Conservation (phyloP, 768 basidiomycete genomes). For the Podaxis sp. region DNA sequence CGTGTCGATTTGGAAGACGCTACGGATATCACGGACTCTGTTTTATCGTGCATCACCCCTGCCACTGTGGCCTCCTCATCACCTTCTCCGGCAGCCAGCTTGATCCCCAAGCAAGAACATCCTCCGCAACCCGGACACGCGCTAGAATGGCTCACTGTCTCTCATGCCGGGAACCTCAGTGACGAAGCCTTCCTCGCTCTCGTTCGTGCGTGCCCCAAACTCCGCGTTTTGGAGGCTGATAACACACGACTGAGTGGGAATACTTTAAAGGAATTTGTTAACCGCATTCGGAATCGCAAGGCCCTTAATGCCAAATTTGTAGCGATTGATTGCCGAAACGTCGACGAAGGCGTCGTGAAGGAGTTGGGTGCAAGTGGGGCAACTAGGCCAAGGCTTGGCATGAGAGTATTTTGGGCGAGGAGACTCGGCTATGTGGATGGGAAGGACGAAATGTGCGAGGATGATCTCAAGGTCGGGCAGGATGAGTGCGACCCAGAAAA, state of each 20-base stretch:
- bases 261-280: slow-evolving; percentile 67
- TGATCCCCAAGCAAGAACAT: slow-evolving; percentile 10
- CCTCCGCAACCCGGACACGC: slow-evolving; percentile 53
- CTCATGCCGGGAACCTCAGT: slow-evolving; percentile 58
- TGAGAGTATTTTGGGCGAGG: slow-evolving; percentile 70
- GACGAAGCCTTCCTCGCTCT: slow-evolving; percentile 62
- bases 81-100: not conserved
- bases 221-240: slow-evolving; percentile 73
- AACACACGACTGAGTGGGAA: slow-evolving; percentile 64
- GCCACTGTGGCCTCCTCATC: slow-evolving; percentile 5
- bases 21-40: slow-evolving; percentile 61
- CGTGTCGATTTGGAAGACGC: slow-evolving; percentile 88
- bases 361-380: slow-evolving; percentile 40
- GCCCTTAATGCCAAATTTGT: slow-evolving; percentile 51
- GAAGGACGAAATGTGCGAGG: slow-evolving; percentile 50
- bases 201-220: slow-evolving; percentile 54
- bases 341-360: slow-evolving; percentile 58
- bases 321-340: slow-evolving; percentile 71
- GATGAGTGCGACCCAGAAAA: slow-evolving; percentile 75
- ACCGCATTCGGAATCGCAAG: slow-evolving; percentile 43
- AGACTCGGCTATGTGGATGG: slow-evolving; percentile 68
- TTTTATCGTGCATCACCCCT: slow-evolving; percentile 66
- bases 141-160: slow-evolving; percentile 69
- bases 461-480: slow-evolving; percentile 64
- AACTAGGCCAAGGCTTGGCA: slow-evolving; percentile 69